Evolutionary conservation across 176 grass and related monocot species (phyloP).

Genomic region (Rhynchospora pubera): DNA sequence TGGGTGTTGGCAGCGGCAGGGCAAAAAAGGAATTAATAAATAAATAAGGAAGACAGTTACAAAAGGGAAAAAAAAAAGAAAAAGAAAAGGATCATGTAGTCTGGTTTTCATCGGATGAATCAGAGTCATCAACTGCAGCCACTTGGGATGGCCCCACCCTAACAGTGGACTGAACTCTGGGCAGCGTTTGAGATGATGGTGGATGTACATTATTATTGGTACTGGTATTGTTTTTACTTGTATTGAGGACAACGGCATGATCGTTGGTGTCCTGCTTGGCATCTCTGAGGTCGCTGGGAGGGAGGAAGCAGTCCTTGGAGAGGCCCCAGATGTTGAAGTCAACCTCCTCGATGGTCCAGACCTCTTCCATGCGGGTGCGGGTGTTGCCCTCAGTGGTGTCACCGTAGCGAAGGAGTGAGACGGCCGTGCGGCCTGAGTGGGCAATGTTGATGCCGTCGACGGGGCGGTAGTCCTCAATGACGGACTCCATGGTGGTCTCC

Average conservation of each 20-base stretch:
- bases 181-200: constrained; percentile 18
- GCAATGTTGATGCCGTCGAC: constrained; percentile 93
- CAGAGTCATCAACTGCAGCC: constrained; percentile 59
- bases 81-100: constrained; percentile 29
- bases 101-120: constrained; percentile 29
- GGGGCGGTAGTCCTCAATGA: constrained; percentile 66
- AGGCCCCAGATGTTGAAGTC: constrained; percentile 88
- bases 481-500: constrained; percentile 96
- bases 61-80: not conserved
- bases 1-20: too few relatives aligned
- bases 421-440: constrained; percentile 57
- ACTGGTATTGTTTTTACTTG: not conserved
- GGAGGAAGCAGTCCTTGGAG: constrained; percentile 87
- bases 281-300: constrained; percentile 80
- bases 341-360: constrained; percentile 81
- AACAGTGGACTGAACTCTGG: constrained; percentile 39
- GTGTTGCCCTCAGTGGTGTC: constrained; percentile 55
- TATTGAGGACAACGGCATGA: not conserved
- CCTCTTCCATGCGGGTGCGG: constrained; percentile 82
- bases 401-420: constrained; percentile 70
- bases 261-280: constrained; percentile 30
- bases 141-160: constrained; percentile 71
- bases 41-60: not conserved
- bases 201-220: not conserved
- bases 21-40: not conserved